Percentiles rank a stretch among this genome's conserved stretches.
Conservation (phyloP, 2,329 filamentous ascomycete genomes). For the Colletotrichum limetticola region DNA sequence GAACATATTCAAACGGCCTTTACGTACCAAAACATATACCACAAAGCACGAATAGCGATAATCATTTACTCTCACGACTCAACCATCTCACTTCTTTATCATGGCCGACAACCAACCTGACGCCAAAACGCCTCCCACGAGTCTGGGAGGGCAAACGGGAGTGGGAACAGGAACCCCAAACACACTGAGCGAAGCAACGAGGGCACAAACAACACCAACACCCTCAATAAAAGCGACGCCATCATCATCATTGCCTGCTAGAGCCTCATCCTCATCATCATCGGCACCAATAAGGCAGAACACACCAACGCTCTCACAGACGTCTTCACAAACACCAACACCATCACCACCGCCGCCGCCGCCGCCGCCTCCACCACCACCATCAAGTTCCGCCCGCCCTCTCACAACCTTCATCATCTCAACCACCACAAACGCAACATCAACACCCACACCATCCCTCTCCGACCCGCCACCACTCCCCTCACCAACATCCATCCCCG, state of each 20-base stretch:
- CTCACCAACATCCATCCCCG: slow-evolving; percentile 14
- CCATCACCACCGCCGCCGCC: neutral
- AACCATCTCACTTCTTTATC: neutral
- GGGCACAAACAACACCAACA: neutral
- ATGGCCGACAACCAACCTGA: slow-evolving; percentile 28
- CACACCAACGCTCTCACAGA: neutral
- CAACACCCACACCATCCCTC: slow-evolving; percentile 11
- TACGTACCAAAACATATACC: neutral
- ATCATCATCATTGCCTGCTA: neutral
- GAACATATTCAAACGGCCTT: neutral
- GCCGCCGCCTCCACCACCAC: neutral
- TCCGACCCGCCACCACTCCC: slow-evolving; percentile 10
- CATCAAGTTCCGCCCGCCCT: slow-evolving; percentile 1
- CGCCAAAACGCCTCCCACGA: neutral
- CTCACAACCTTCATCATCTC: slow-evolving; percentile 31
- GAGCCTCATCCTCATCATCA: neutral
- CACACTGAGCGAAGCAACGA: slow-evolving; percentile 8
- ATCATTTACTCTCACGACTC: neutral
- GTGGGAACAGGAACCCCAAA: slow-evolving; percentile 14
- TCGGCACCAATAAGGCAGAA: neutral
- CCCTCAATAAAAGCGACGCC: neutral
- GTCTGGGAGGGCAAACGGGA: slow-evolving; percentile 5
- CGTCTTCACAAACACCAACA: neutral
- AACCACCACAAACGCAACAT: neutral
- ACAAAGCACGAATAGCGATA: neutral